Conservation (phyloP, 495 filamentous ascomycete genomes). For the Terfezia boudieri region DNA sequence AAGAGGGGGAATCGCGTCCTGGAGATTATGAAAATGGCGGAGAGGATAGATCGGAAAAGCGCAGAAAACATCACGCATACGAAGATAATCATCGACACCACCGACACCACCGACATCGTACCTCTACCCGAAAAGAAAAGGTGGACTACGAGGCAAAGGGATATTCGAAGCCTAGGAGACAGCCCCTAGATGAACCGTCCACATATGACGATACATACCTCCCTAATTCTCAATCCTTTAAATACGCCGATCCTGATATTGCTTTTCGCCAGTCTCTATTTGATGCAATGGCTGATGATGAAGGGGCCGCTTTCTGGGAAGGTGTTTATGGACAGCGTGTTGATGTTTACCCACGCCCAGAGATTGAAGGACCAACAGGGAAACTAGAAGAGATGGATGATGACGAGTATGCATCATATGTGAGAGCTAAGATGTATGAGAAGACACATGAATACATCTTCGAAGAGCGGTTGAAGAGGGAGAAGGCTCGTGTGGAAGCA, state of each 20-base stretch:
- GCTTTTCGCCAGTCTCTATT: slow-evolving; percentile 94
- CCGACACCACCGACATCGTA: not conserved
- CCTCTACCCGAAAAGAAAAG: slow-evolving; percentile 5
- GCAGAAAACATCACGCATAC: not conserved
- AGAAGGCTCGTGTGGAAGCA: slow-evolving; percentile 30
- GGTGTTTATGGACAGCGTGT: slow-evolving; percentile 86
- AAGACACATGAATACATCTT: slow-evolving; percentile 45
- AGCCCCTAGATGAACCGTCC: slow-evolving; percentile 18
- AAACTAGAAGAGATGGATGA: slow-evolving; percentile 72
- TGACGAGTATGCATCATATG: slow-evolving; percentile 69
- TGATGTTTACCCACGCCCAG: slow-evolving; percentile 34
- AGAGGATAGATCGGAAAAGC: not conserved
- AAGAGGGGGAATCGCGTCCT: not conserved
- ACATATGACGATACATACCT: slow-evolving; percentile 32
- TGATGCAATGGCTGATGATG: slow-evolving; percentile 96
- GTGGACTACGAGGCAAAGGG: not conserved
- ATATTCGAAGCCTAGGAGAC: not conserved
- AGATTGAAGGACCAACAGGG: slow-evolving; percentile 19
- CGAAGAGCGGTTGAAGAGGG: slow-evolving; percentile 39
- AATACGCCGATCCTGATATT: slow-evolving; percentile 30
- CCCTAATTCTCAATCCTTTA: slow-evolving; percentile 21
- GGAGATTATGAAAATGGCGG: too few species aligned
- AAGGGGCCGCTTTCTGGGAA: slow-evolving; percentile 89
- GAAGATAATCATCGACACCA: slow-evolving; percentile 1
- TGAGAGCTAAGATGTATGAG: slow-evolving; percentile 83